A percentile compares a stretch with the other conserved stretches of the same genome.
phyloP scores from a whole-genome alignment of 306 rosid species.

The Vachellia collinsii region DNA sequence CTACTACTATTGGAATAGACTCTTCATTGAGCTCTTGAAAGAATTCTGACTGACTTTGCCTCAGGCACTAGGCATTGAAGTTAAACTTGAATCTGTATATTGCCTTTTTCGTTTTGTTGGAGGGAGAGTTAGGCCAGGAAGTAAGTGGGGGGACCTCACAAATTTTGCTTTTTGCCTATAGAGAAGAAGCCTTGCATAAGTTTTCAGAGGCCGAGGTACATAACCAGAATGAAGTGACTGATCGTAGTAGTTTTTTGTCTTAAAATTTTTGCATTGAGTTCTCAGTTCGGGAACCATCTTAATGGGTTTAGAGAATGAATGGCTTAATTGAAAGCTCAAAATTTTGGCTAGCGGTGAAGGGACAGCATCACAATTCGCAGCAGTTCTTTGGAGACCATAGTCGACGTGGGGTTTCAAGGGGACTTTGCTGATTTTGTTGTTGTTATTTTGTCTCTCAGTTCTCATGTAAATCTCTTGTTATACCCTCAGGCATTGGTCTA shows the following conservation, averaged over 20 bases:
- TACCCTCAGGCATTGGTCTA: conserved; percentile 4
- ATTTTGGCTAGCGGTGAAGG: conserved; percentile 52
- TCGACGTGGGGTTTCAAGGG: conserved; percentile 31
- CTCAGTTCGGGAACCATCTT: conserved; percentile 28
- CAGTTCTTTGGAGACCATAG: conserved; percentile 33
- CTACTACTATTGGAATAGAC: conserved; percentile 47
- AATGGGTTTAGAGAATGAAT: conserved; percentile 33
- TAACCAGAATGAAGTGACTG: conserved; percentile 43
- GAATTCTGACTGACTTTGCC: conserved; percentile 37
- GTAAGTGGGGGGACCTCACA: conserved; percentile 32
- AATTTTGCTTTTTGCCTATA: conserved; percentile 52
- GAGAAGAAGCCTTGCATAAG: conserved; percentile 49
- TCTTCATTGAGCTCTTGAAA: conserved; percentile 40
- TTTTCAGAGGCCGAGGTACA: conserved; percentile 48
- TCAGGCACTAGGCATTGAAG: conserved; percentile 46
- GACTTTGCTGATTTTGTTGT: conserved; percentile 38
- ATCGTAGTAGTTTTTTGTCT: conserved; percentile 12
- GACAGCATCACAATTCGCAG: conserved; percentile 40
- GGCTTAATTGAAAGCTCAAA: conserved; percentile 49
- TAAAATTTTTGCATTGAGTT: conserved; percentile 44
- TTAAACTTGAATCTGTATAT: conserved; percentile 41
- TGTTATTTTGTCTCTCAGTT: conserved; percentile 29
- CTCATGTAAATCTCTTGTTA: conserved; percentile 26
- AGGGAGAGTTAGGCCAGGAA: conserved; percentile 31
- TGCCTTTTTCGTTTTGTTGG: conserved; percentile 36